Percentiles rank a stretch among this genome's conserved stretches.
Evolutionary conservation across 176 grass and related monocot species (phyloP).

Genomic region (Hordeum vulgare): MorexV3_pseudomolecules_assembly NC_058521.1:16643352-16643851

Average conservation of each 20-base stretch:
- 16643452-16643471: background rate
- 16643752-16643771: conserved; percentile 62
- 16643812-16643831: background rate
- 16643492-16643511: background rate
- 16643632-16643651: conserved; percentile 36
- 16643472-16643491: no score
- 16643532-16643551: background rate
- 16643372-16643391: background rate
- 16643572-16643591: no score
- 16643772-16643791: conserved; percentile 51
- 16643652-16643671: conserved; percentile 45
- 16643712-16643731: conserved; percentile 26
- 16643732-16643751: conserved; percentile 29
- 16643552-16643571: no score
- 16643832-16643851: no score
- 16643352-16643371: background rate
- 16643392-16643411: background rate
- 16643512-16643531: background rate
- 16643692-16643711: conserved; percentile 34
- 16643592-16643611: conserved; percentile 36
- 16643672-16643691: conserved; percentile 28
- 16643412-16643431: background rate
- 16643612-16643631: conserved; percentile 49
- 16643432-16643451: background rate
- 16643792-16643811: background rate